A percentile compares a stretch with the other conserved stretches of the same genome.
phyloP scores from a whole-genome alignment of 805 yeast species.

The Scheffersomyces stipitis region DNA sequence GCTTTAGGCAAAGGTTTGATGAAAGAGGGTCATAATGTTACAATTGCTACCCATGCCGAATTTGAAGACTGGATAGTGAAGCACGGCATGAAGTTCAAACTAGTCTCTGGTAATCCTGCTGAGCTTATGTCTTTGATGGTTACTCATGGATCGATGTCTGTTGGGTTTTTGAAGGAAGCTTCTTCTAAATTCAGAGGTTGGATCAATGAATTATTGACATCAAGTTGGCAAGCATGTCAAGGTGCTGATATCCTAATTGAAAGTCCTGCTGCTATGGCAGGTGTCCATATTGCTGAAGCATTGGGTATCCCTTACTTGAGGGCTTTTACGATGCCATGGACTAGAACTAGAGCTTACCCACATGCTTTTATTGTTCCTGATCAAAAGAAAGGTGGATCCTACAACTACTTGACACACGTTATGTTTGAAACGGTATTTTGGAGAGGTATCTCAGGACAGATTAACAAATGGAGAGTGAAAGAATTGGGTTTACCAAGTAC shows the following conservation, averaged over 20 bases:
- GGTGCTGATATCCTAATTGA: slow-evolving; percentile 81
- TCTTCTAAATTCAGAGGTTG: slow-evolving; percentile 75
- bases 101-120: slow-evolving; percentile 90
- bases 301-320: slow-evolving; percentile 85
- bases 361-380: slow-evolving; percentile 96
- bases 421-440: slow-evolving; percentile 91
- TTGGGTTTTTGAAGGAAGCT: slow-evolving; percentile 81
- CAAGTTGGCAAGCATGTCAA: slow-evolving; percentile 89
- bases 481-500: slow-evolving; percentile 67
- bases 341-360: slow-evolving; percentile 91
- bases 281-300: slow-evolving; percentile 93
- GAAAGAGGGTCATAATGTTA: slow-evolving; percentile 79
- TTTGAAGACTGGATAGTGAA: slow-evolving; percentile 71
- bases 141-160: slow-evolving; percentile 82
- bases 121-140: slow-evolving; percentile 93
- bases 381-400: slow-evolving; percentile 88
- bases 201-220: slow-evolving; percentile 68
- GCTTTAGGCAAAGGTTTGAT: slow-evolving; percentile 80
- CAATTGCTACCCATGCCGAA: slow-evolving; percentile 84
- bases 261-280: slow-evolving; percentile 96
- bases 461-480: slow-evolving; percentile 83
- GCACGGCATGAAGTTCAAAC: slow-evolving; percentile 67
- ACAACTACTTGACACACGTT: slow-evolving; percentile 89
- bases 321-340: slow-evolving; percentile 99
- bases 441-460: slow-evolving; percentile 86